Evolutionary conservation across 2,329 filamentous ascomycete species (phyloP), one percentile per base, ranked within the genome.

Genomic region (Beauveria brongniartii): DNA sequence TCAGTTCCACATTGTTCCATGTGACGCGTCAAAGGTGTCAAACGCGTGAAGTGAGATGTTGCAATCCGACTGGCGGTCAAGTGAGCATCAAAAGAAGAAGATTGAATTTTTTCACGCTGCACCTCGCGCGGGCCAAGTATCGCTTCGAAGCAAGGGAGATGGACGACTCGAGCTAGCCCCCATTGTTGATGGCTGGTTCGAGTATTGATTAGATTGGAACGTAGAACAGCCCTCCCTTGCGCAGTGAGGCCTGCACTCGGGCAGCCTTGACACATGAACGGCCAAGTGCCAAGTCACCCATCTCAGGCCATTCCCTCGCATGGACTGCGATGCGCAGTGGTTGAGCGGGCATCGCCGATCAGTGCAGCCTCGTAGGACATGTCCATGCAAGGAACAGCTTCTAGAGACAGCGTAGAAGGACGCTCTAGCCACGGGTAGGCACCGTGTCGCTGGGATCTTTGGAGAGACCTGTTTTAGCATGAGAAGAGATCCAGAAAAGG

Each of bases 381-480:
- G 26, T 47, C 22, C 28, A 34, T 55, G 22, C 50, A 34, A 43
- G 22, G 9, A 44, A 60, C 26, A 16, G 22, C 59, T 61, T 61
- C 59, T 43, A 55, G 59, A 61, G 51, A 28, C 26, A 34, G n/a
- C 26, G 28, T 61, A 22, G 59, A 61, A 61, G 59, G 51, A 51
- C 47, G 37, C 47, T 44, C 14, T 8, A 44, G 37, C 47, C 47
- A 51, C 4, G 5, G 22, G 24, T 44, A 18, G 9, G 56, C 37
- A 22, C 56, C 24, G 34, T 52, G 56, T 44, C 56, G 47, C n/a
- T 14, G n/a, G 47, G 56, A 52, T 44, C 47, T 46, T 55, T 16
- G 22, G 53, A 22, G 10, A 46, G 34, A 37, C 34, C 12, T 37
- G 26, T 14, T n/a, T 16, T 12, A 40, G 14, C 20, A 14, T 57